Conservation (phyloP, 2,329 filamentous ascomycete species). For the Rutstroemia sp. region DNA sequence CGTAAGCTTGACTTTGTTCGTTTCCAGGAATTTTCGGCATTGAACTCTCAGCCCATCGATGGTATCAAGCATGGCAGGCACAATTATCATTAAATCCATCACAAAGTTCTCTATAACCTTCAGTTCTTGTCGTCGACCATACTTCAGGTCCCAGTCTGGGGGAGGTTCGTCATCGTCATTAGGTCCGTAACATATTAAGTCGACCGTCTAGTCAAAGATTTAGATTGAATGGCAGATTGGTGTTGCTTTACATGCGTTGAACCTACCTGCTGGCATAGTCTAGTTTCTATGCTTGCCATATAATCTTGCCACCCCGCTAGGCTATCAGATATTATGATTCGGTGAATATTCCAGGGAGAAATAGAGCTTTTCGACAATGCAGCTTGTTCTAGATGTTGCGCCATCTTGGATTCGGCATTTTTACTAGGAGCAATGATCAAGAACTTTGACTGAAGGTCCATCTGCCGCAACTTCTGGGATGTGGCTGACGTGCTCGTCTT, state of each 20-base stretch:
- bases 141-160: slow-evolving; percentile 15
- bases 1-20: background rate
- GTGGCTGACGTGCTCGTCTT: background rate
- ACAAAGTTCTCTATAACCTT: slow-evolving; percentile 19
- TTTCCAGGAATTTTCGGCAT: background rate
- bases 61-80: slow-evolving; percentile 11
- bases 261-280: slow-evolving; percentile 10
- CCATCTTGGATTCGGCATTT: slow-evolving; percentile 5
- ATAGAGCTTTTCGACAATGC: background rate
- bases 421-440: slow-evolving; percentile 14
- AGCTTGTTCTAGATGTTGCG: background rate
- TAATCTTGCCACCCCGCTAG: slow-evolving; percentile 18
- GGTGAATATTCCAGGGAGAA: slow-evolving; percentile 14
- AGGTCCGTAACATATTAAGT: background rate
- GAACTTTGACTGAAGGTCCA: slow-evolving; percentile 4
- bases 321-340: slow-evolving; percentile 15
- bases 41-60: slow-evolving; percentile 7
- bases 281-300: slow-evolving; percentile 14
- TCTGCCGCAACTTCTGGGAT: background rate
- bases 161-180: slow-evolving; percentile 8
- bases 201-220: background rate
- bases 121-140: slow-evolving; percentile 17
- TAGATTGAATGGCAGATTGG: background rate
- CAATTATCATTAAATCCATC: slow-evolving; percentile 17
- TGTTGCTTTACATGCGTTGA: background rate